Percentiles rank a stretch among this genome's conserved stretches.
These are phyloP conservation scores for Rugonectria rugulosa DNA, from an alignment of 2,329 filamentous ascomycete species.

Conservation along the genomic window DNA sequence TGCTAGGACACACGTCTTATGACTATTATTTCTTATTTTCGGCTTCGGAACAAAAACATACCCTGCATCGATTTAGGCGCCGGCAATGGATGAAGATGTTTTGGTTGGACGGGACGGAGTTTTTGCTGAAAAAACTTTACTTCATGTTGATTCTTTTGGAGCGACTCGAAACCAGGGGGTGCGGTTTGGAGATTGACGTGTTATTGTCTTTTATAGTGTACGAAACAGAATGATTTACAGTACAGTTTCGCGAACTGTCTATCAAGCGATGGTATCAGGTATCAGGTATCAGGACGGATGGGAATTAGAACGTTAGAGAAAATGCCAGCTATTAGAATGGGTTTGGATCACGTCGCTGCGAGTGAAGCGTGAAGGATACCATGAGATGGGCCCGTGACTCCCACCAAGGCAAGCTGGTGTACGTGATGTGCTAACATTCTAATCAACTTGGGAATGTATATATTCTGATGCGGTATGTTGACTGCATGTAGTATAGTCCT, in stretches of 20 bases:
- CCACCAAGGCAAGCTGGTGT: too few species aligned
- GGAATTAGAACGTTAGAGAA: conserved; percentile 42
- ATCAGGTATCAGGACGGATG: conserved; percentile 22
- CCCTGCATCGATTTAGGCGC: conserved; percentile 40
- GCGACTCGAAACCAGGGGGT: conserved; percentile 9
- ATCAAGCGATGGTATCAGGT: conserved; percentile 10
- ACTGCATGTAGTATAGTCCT: too few species aligned
- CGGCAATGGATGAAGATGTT: conserved; percentile 25
- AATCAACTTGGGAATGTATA: too few species aligned
- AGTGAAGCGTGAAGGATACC: too few species aligned
- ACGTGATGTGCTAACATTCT: too few species aligned
- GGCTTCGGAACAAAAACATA: conserved; percentile 32
- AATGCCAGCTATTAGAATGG: conserved; percentile 33
- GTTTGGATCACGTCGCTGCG: conserved; percentile 10
- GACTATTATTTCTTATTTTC: conserved; percentile 26
- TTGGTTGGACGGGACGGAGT: conserved; percentile 24
- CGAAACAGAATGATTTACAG: conserved; percentile 35
- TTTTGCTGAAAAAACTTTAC: conserved; percentile 23
- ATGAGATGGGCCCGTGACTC: too few species aligned
- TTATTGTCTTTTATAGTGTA: not conserved
- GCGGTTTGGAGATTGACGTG: conserved; percentile 2
- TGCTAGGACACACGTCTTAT: conserved; percentile 28
- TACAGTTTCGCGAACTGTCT: conserved; percentile 10
- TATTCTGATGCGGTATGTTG: too few species aligned
- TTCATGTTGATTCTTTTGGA: conserved; percentile 18